Percentiles rank a stretch among this genome's conserved stretches.
Evolutionary conservation across 2,329 filamentous ascomycete genomes (phyloP).

Genomic region (Plectosphaerella cucumerina): DNA sequence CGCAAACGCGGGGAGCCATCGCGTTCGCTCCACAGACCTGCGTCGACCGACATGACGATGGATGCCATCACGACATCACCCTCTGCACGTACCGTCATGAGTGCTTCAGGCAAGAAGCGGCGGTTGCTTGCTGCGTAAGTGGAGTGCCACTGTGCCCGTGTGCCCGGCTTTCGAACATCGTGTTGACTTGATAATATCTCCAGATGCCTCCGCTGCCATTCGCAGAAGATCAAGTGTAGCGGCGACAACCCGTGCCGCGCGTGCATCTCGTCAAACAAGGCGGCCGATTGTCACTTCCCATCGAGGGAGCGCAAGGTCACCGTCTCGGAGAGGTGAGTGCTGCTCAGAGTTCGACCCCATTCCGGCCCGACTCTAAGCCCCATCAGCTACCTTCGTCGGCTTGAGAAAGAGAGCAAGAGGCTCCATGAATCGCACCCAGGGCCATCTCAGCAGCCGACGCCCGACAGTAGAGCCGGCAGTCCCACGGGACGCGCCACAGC

Average conservation of each 20-base stretch:
- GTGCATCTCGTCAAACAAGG: constrained; percentile 29
- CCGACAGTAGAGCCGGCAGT: neutral
- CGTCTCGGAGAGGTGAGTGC: constrained; percentile 16
- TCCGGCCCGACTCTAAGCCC: neutral
- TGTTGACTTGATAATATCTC: neutral
- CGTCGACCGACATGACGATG: too few relatives aligned
- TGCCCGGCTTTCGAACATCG: neutral
- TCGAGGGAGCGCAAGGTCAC: constrained; percentile 36
- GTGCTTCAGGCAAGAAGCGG: neutral
- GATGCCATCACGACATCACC: neutral
- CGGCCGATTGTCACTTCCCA: constrained; percentile 32
- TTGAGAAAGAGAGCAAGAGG: constrained; percentile 14
- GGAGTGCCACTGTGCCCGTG: neutral
- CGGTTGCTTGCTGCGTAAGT: neutral
- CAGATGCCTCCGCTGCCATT: constrained; percentile 35
- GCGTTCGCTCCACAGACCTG: neutral
- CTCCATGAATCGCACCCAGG: constrained; percentile 4
- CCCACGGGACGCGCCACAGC: neutral
- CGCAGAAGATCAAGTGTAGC: constrained; percentile 41
- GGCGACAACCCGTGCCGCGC: constrained; percentile 36
- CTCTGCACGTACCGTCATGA: neutral
- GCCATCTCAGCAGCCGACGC: constrained; percentile 7
- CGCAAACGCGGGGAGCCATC: neutral
- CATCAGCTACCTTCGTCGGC: constrained; percentile 11
- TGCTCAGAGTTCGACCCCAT: neutral